Evolutionary conservation across 305 asterid species (phyloP).

Genomic region (Fraxinus sp.): DNA sequence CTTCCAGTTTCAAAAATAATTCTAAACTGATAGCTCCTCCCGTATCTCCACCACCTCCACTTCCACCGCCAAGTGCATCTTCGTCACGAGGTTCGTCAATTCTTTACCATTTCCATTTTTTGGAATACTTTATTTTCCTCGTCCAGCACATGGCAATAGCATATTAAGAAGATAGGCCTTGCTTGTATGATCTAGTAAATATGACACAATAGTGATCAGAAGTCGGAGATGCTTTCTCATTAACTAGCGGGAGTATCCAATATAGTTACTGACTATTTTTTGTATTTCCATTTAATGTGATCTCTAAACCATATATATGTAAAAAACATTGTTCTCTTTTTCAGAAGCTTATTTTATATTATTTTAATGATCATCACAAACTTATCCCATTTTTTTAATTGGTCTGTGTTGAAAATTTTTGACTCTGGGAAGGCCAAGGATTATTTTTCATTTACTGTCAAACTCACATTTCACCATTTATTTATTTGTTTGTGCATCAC

Average conservation of each 20-base stretch:
- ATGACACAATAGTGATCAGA: background rate
- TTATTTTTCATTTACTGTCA: background rate
- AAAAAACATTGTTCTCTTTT: background rate
- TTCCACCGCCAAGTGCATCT: constrained; percentile 49
- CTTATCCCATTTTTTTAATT: background rate
- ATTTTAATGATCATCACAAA: background rate
- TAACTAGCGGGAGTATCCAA: background rate
- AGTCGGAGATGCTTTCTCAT: background rate
- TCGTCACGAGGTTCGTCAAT: constrained; percentile 50
- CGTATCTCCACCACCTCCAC: constrained; percentile 75
- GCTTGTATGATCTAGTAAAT: constrained; percentile 12
- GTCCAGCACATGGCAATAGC: background rate
- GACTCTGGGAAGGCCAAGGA: background rate
- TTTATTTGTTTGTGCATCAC: constrained; percentile 17
- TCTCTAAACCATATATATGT: constrained; percentile 3
- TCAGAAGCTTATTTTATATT: background rate
- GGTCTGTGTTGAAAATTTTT: constrained; percentile 1
- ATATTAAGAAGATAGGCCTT: background rate
- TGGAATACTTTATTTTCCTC: background rate
- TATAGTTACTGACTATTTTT: background rate
- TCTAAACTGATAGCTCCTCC: constrained; percentile 47
- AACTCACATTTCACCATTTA: constrained; percentile 6
- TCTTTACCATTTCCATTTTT: constrained; percentile 15
- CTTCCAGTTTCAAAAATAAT: constrained; percentile 68
- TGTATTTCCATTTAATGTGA: background rate